These are phyloP conservation scores for Fraxinus excelsior DNA, from an alignment of 257 asterid genomes.

Conservation along the genomic window DNA sequence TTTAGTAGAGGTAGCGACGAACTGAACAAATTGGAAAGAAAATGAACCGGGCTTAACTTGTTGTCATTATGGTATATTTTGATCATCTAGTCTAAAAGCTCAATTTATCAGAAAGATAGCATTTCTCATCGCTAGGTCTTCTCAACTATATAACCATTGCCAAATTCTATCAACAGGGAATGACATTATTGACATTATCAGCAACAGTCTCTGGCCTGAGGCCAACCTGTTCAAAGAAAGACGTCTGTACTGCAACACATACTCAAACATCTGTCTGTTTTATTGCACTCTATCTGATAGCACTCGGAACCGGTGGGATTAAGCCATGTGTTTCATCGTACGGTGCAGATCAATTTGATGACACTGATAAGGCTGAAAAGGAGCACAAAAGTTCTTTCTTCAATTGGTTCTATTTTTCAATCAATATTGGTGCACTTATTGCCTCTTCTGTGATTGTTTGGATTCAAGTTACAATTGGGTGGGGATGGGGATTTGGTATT, in stretches of 20 bases:
- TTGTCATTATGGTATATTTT: no score
- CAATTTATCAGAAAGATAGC: no score
- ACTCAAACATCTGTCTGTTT: slow-evolving; percentile 44
- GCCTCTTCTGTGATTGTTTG: slow-evolving; percentile 64
- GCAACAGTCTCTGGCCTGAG: slow-evolving; percentile 55
- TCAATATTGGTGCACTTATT: slow-evolving; percentile 59
- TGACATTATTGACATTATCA: slow-evolving; percentile 65
- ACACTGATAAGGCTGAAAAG: slow-evolving; percentile 61
- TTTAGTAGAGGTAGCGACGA: slow-evolving; percentile 26
- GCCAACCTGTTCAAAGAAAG: slow-evolving; percentile 50
- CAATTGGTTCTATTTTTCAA: slow-evolving; percentile 68
- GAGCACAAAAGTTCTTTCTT: slow-evolving; percentile 61
- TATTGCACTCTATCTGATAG: slow-evolving; percentile 57
- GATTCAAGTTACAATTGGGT: slow-evolving; percentile 59
- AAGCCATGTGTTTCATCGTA: slow-evolving; percentile 80
- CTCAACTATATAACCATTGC: not conserved
- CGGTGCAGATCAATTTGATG: slow-evolving; percentile 81
- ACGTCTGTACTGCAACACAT: slow-evolving; percentile 46
- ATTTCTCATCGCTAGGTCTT: not conserved
- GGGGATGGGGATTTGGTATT: slow-evolving; percentile 79
- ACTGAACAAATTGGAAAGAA: slow-evolving; percentile 15
- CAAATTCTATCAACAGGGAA: slow-evolving; percentile 42
- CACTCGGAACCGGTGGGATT: slow-evolving; percentile 73
- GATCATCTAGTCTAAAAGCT: no score
- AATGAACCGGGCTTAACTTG: not conserved